These are phyloP conservation scores for Ustilago nuda DNA, from an alignment of 1,284 basidiomycete species.

Conservation along the genomic window DNA sequence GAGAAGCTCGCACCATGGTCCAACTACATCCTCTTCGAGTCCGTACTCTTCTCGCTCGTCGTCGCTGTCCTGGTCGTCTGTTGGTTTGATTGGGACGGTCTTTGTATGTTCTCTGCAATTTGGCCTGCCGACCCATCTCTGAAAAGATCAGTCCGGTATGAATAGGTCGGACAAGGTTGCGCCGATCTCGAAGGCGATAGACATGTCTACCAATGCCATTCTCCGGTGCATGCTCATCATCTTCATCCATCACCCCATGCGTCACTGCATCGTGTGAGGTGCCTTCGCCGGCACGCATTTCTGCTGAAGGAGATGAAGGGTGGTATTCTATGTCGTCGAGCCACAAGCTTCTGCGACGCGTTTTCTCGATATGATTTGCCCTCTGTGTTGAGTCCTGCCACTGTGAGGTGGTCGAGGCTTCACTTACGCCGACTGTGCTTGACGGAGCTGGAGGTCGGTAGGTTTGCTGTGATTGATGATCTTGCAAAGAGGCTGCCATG, in stretches of 20 bases:
- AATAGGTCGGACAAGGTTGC: slow-evolving; percentile 10
- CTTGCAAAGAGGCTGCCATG: slow-evolving; percentile 46
- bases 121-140: slow-evolving; percentile 1
- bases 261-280: not conserved
- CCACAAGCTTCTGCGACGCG: not conserved
- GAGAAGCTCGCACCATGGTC: slow-evolving; percentile 27
- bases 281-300: not conserved
- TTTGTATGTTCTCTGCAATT: slow-evolving; percentile 14
- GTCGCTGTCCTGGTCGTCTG: slow-evolving; percentile 5
- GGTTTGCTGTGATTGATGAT: slow-evolving; percentile 31
- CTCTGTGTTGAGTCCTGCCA: slow-evolving; percentile 4
- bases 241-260: not conserved
- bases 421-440: slow-evolving; percentile 47
- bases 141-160: slow-evolving; percentile 1
- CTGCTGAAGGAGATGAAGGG: not conserved
- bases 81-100: not conserved
- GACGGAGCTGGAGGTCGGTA: slow-evolving; percentile 31
- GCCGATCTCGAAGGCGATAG: slow-evolving; percentile 31
- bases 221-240: not conserved
- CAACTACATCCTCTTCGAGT: slow-evolving; percentile 11
- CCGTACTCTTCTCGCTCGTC: slow-evolving; percentile 5
- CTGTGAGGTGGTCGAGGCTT: not conserved
- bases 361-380: not conserved
- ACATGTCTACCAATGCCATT: not conserved
- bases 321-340: not conserved